A percentile compares a stretch with the other conserved stretches of the same genome.
Evolutionary conservation across 2,329 filamentous ascomycete species (phyloP).

Genomic region (Anthostomella pinea): DNA sequence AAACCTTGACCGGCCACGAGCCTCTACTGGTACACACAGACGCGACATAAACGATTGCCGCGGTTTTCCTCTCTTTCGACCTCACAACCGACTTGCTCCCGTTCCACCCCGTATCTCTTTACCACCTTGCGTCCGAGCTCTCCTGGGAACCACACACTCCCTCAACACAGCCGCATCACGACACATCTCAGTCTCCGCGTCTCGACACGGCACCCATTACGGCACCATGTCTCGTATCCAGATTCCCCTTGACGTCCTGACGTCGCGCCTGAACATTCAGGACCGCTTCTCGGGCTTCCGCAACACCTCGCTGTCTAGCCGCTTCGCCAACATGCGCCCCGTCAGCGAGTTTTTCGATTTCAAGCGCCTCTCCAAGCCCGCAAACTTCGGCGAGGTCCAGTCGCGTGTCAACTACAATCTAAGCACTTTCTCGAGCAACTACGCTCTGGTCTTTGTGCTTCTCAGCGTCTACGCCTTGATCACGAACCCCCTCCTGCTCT

Average conservation of each 20-base stretch:
- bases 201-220: conserved; percentile 1
- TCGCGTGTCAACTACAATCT: conserved; percentile 96
- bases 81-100: no score
- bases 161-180: background rate
- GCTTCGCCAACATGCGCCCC: conserved; percentile 90
- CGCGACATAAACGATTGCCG: no score
- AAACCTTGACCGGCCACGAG: no score
- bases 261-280: conserved; percentile 81
- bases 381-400: conserved; percentile 86
- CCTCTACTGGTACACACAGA: no score
- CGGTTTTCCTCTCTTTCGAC: no score
- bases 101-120: no score
- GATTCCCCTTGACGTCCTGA: conserved; percentile 88
- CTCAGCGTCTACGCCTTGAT: conserved; percentile 93
- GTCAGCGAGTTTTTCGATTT: conserved; percentile 92
- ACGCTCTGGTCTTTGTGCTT: conserved; percentile 90
- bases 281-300: conserved; percentile 84
- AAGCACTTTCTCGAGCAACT: conserved; percentile 97
- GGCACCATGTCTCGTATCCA: conserved; percentile 77
- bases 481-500: conserved; percentile 81
- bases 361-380: conserved; percentile 92
- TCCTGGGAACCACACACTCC: no score
- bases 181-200: conserved; percentile 2
- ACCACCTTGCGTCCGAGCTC: no score
- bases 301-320: conserved; percentile 71